phyloP scores from a whole-genome alignment of 805 yeast species.

The Hanseniaspora clermontiae region DNA sequence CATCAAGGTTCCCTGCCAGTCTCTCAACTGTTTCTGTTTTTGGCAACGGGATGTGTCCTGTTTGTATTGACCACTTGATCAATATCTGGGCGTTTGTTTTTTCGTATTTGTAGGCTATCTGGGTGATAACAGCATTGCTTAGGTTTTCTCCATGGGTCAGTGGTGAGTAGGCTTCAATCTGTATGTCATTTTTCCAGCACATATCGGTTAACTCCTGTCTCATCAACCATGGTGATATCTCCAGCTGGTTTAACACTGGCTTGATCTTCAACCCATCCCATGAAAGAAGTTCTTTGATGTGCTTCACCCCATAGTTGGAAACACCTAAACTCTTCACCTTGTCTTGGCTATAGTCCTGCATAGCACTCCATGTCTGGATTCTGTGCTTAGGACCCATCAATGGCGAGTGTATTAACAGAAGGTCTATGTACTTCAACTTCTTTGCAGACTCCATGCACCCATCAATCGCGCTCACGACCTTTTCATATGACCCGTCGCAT shows the following conservation, averaged over 20 bases:
- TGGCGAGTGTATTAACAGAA: slow-evolving; percentile 59
- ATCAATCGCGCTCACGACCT: slow-evolving; percentile 46
- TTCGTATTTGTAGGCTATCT: slow-evolving; percentile 38
- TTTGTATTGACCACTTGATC: slow-evolving; percentile 59
- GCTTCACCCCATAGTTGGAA: slow-evolving; percentile 54
- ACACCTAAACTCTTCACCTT: slow-evolving; percentile 60
- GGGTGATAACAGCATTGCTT: slow-evolving; percentile 39
- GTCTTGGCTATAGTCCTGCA: slow-evolving; percentile 62
- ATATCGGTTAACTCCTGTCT: slow-evolving; percentile 49
- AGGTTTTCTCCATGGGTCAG: slow-evolving; percentile 51
- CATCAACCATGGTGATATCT: slow-evolving; percentile 75
- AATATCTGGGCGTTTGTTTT: slow-evolving; percentile 50
- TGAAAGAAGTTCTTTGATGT: slow-evolving; percentile 45
- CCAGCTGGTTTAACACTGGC: slow-evolving; percentile 74
- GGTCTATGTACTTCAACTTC: slow-evolving; percentile 54
- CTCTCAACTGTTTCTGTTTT: slow-evolving; percentile 47
- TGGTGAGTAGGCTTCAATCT: slow-evolving; percentile 70
- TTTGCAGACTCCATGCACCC: slow-evolving; percentile 42
- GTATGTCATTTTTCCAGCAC: slow-evolving; percentile 42
- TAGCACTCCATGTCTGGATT: slow-evolving; percentile 54
- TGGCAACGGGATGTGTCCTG: slow-evolving; percentile 60
- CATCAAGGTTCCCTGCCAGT: slow-evolving; percentile 42
- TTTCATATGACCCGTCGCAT: slow-evolving; percentile 37
- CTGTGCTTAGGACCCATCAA: slow-evolving; percentile 35
- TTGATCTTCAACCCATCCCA: slow-evolving; percentile 43